Base-by-base conservation (phyloP, 352 stramenopile genomes). In the Ophiocytium majus region DNA sequence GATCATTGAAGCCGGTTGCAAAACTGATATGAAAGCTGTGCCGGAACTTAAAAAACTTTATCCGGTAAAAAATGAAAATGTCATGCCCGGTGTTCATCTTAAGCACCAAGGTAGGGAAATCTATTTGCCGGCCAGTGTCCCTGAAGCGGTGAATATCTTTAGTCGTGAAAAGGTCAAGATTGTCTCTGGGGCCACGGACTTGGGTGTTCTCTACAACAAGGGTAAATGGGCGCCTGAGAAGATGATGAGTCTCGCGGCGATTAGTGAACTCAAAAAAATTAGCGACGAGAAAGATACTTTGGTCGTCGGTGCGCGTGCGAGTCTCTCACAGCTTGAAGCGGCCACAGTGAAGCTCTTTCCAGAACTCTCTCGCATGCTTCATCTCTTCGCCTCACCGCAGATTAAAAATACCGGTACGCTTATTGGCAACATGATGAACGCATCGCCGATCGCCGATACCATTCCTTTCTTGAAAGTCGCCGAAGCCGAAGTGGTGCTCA, bases 401-500 rank as follows among this genome's bases (percentile, higher is more conserved):
- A 71, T 71, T 71, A 71, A 71, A 28, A 71, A 71, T 28, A 23
- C 57, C 23, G 57, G 57, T 23, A 71, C 57, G 28, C 57, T 71
- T 28, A 71, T 71, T 28, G 57, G 57, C 57, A 71, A 71, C 57
- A 71, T 71, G 57, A 71, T 71, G 57, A 71, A 71, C 57, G 57
- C 57, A 71, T 71, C 57, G 57, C 57, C 57, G 19, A 71, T 71
- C 57, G 57, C 57, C 57, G 57, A 71, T 71, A 71, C 57, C 28
- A 71, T 71, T 71, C 57, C 57, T 23, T 71, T 71, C 57, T 71
- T 71, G 57, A 71, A 71, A 71, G 57, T 71, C 19, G 57, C 57
- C 19, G 57, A 71, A 28, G 57, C 57, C 19, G 28, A 23, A 23
- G 57, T 71, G 19, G 57, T 23, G 57, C 19, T 71, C 57, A 23